These are phyloP conservation scores for Exsudoporus frostii DNA, from an alignment of 768 basidiomycete genomes.

Conservation along the genomic window DNA sequence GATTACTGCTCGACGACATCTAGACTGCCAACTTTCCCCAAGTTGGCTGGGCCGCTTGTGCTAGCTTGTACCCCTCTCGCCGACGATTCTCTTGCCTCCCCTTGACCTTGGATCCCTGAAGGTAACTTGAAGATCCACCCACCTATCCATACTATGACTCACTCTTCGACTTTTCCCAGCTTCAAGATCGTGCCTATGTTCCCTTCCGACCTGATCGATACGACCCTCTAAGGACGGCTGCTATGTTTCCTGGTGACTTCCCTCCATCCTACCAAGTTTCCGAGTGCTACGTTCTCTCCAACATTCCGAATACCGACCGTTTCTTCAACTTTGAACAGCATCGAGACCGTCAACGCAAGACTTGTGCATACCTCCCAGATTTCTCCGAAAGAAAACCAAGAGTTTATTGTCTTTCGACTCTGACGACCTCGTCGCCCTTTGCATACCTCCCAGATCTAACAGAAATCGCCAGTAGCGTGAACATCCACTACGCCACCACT, in stretches of 20 bases:
- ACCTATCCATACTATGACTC: not conserved
- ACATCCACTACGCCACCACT: not conserved
- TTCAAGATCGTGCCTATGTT: not conserved
- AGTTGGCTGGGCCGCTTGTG: not conserved
- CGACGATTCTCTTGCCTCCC: not conserved
- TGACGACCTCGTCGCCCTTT: not conserved
- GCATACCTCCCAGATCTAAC: not conserved
- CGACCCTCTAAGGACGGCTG: not conserved
- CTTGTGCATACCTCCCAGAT: not conserved
- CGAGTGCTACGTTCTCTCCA: not conserved
- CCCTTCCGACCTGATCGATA: not conserved
- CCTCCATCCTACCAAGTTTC: not conserved
- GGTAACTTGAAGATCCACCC: constrained; percentile 1
- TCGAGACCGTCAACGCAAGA: constrained; percentile 1
- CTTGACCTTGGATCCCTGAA: not conserved
- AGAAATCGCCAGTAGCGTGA: not conserved
- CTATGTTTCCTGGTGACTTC: not conserved
- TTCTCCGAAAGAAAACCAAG: not conserved
- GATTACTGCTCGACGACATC: not conserved
- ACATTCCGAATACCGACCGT: not conserved
- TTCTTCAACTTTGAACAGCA: not conserved
- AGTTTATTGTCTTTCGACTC: not conserved
- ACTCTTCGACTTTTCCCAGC: not conserved
- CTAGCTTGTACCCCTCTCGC: not conserved
- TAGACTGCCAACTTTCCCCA: not conserved